Conservation (phyloP, 805 yeast genomes). For the Candida jianshihensis region DNA sequence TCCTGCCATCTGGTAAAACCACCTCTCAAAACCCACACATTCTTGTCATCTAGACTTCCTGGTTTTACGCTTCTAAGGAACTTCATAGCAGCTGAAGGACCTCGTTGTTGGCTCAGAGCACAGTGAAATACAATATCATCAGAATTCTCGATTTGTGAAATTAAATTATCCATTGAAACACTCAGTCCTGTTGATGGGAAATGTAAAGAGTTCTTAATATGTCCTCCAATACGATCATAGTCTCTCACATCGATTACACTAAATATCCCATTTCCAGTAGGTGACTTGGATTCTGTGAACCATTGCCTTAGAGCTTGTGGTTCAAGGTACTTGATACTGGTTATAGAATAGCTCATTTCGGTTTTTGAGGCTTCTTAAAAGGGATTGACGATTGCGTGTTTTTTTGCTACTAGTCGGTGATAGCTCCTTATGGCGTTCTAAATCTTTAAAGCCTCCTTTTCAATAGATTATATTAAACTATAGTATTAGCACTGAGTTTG, state of each 20-base stretch:
- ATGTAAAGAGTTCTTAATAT: conserved; percentile 48
- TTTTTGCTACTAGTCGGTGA: neutral
- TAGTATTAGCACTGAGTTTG: too few relatives aligned
- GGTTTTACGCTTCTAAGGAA: conserved; percentile 33
- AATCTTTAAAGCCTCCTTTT: too few relatives aligned
- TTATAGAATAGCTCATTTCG: conserved; percentile 11
- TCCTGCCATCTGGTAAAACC: conserved; percentile 86
- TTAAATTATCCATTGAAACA: conserved; percentile 26
- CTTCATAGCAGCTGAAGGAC: conserved; percentile 75
- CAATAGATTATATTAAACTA: too few relatives aligned
- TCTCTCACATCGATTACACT: conserved; percentile 82
- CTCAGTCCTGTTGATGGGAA: conserved; percentile 41
- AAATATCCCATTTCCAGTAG: conserved; percentile 34
- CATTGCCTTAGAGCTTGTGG: conserved; percentile 39
- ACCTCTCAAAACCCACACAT: conserved; percentile 69
- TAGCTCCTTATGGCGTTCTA: too few relatives aligned
- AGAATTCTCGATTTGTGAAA: conserved; percentile 11
- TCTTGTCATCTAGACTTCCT: conserved; percentile 26
- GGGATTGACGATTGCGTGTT: neutral
- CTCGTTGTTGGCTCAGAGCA: conserved; percentile 84
- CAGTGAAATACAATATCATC: conserved; percentile 80
- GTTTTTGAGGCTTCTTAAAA: neutral
- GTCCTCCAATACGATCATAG: conserved; percentile 73
- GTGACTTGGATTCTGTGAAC: conserved; percentile 32
- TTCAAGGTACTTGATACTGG: conserved; percentile 41